Percentiles rank a stretch among this genome's conserved stretches.
Evolutionary conservation across 805 yeast genomes (phyloP).

Genomic region (Candida xiaguanensis): DNA sequence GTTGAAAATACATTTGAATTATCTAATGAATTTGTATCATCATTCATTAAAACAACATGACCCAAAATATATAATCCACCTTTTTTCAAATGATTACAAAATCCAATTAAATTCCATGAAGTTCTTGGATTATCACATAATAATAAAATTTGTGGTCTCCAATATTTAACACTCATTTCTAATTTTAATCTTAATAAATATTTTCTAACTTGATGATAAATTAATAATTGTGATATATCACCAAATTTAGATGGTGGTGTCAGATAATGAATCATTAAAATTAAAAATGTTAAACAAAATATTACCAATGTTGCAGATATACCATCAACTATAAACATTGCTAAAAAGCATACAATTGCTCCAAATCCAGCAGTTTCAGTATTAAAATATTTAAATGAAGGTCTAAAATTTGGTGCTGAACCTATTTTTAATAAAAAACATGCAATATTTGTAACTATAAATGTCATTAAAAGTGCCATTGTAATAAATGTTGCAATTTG

Average conservation of each 20-base stretch:
- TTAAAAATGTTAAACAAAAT: conserved; percentile 58
- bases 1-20: conserved; percentile 23
- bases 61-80: conserved; percentile 93
- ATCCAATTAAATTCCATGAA: conserved; percentile 85
- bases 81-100: conserved; percentile 91
- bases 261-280: conserved; percentile 77
- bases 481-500: conserved; percentile 93
- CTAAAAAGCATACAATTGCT: conserved; percentile 60
- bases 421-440: conserved; percentile 85
- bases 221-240: conserved; percentile 91
- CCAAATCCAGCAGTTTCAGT: conserved; percentile 80
- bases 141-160: conserved; percentile 94
- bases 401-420: conserved; percentile 97
- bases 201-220: conserved; percentile 95
- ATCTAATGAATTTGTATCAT: conserved; percentile 22
- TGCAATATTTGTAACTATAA: conserved; percentile 89
- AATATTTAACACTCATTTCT: conserved; percentile 88
- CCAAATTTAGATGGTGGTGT: conserved; percentile 98
- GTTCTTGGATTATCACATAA: conserved; percentile 90
- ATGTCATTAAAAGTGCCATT: conserved; percentile 96
- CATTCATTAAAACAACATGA: conserved; percentile 73
- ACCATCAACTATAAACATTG: conserved; percentile 96
- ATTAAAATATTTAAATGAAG: conserved; percentile 86
- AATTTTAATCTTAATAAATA: conserved; percentile 77
- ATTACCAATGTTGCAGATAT: conserved; percentile 77